Base-by-base conservation (phyloP, 2,329 filamentous ascomycete species). In the Trichoderma simmonsii region DNA sequence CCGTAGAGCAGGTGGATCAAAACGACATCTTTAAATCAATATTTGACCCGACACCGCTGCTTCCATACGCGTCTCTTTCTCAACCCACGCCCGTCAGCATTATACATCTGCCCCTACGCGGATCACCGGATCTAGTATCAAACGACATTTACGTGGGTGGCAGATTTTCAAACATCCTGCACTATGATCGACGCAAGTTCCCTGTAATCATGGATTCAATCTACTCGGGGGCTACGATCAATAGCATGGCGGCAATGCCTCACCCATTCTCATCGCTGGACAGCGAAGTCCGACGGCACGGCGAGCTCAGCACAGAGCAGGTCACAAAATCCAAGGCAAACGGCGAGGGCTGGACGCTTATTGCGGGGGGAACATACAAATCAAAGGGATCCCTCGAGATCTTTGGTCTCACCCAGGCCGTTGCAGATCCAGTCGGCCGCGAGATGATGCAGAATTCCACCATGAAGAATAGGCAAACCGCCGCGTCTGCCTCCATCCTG, bases 321-420 rank as follows among this genome's bases (percentile, higher is more conserved):
- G 83, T 89, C 14, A 83, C 80, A 74, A 82, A 83, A 21, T 85
- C 85, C n/a, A 91, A 91, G 75, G 81, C 77, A n/a, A 79, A 80
- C 0, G 77, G 81, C 0, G 86, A 80, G 14, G 87, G 90, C 0
- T 86, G 91, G 60, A 94, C 92, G 0, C 82, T 98, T 30, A 88
- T 97, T 66, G 93, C 94, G 3, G 93, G 92, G 51, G 95, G 95
- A 6, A 93, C 95, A 78, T 98, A 98, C 83, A 97, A 96, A 76
- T 93, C 92, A 36, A 95, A 96, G 80, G 95, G 95, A 0, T 95
- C 92, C 0, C 84, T 98, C 2, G 95, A 98, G 78, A 83, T 97
- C n/a, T 97, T 97, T 80, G 90, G 90, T 15, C 82, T 93, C 28
- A 81, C 75, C 56, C 78, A 75, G 57, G 77, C 70, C 72, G 24